phyloP scores from a whole-genome alignment of 2,329 filamentous ascomycete species.

The Blastomyces emzantsi region DNA sequence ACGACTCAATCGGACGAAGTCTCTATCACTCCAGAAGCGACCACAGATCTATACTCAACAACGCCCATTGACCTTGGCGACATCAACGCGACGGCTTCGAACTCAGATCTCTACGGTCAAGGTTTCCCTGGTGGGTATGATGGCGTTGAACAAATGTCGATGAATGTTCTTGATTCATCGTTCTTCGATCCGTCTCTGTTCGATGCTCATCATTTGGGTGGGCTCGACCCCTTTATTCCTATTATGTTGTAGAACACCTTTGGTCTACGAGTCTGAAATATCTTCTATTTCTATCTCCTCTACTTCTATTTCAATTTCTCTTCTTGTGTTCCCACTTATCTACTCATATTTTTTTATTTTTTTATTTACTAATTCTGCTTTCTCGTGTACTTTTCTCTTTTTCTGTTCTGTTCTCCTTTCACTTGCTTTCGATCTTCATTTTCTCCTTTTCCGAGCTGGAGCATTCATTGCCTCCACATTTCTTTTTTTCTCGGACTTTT shows the following conservation, averaged over 20 bases:
- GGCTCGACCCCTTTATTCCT: constrained; percentile 31
- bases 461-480: constrained; percentile 7
- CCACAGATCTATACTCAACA: constrained; percentile 14
- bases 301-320: constrained; percentile 10
- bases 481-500: background rate
- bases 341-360: constrained; percentile 10
- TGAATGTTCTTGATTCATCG: constrained; percentile 27
- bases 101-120: constrained; percentile 20
- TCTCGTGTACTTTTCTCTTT: background rate
- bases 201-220: constrained; percentile 23
- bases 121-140: constrained; percentile 25
- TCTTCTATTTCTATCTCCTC: constrained; percentile 9
- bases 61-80: constrained; percentile 17
- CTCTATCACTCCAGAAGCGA: constrained; percentile 4
- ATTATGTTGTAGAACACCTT: constrained; percentile 24
- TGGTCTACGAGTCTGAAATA: constrained; percentile 15
- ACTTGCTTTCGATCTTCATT: constrained; percentile 4
- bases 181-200: constrained; percentile 24
- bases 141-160: constrained; percentile 20
- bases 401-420: constrained; percentile 9
- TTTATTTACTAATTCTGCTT: constrained; percentile 1
- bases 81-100: constrained; percentile 16
- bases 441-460: constrained; percentile 4
- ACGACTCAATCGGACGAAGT: background rate
- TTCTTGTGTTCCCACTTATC: constrained; percentile 11